Evolutionary conservation across 176 grass and related monocot genomes (phyloP).

Genomic region (Carex kokanica): DNA sequence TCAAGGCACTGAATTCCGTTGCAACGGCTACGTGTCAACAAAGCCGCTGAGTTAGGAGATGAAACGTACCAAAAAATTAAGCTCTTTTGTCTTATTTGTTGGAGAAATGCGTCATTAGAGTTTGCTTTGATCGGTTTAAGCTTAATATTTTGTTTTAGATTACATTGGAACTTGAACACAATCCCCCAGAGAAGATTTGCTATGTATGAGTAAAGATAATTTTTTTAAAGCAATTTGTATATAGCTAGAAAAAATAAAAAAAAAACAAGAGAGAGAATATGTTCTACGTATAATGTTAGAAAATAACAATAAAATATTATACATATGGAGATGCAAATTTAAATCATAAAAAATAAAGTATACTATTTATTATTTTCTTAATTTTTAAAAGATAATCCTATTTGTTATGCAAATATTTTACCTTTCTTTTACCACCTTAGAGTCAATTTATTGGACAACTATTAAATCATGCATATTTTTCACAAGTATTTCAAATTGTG

Average conservation of each 20-base stretch:
- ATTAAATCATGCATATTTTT: neutral
- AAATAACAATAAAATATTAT: neutral
- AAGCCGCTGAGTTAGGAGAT: neutral
- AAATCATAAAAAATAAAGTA: neutral
- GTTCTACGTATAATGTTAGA: no score
- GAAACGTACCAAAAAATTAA: neutral
- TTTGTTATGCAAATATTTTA: no score
- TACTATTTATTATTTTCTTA: no score
- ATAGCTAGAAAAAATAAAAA: neutral
- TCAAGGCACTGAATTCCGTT: neutral
- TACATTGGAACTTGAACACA: conserved; percentile 13
- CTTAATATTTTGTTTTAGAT: neutral
- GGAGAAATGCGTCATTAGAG: neutral
- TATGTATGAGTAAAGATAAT: neutral
- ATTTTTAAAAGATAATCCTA: no score
- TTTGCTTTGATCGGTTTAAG: neutral
- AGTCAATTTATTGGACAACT: neutral
- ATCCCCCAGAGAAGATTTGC: conserved; percentile 6
- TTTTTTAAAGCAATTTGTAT: neutral
- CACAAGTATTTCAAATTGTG: neutral
- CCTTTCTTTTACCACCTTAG: no score
- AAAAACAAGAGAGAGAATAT: no score
- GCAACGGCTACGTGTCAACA: neutral
- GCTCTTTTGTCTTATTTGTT: neutral
- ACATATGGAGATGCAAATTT: neutral